Base-by-base conservation (phyloP, 495 filamentous ascomycete genomes). In the Echria macrotheca region DNA sequence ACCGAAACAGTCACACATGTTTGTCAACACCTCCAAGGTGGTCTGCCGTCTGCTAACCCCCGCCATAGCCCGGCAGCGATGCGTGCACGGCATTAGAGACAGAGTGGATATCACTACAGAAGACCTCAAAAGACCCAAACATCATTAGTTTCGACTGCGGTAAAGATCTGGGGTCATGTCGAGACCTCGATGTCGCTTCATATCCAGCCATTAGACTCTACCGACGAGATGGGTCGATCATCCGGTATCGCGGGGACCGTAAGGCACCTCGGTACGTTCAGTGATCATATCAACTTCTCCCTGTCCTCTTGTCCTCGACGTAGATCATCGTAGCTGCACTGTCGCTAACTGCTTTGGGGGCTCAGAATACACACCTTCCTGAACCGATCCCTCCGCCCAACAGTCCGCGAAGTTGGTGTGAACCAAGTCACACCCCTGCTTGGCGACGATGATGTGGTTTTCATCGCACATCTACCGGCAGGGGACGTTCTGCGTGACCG, bases 151-250 rank as follows among this genome's bases (percentile, higher is more conserved):
- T 67, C 18, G 64, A 69, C 49, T 69, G 66, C 41, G 49, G 43
- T 8, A 29, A 28, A 12, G 36, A 49, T 22, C 55, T 57, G 44
- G 11, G 4, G 9, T 41, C 54, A 9, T 53, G 65, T n/a, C 60
- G 56, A 31, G 41, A 47, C 47, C 41, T 60, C 25, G 50, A 59
- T 42, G 59, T 54, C 22, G 51, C 65, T 7, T 64, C 64, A 1
- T 65, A 67, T 50, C 66, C 66, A 10, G 53, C 66, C 19, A 55
- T 69, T n/a, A 47, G 60, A 25, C 39, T 69, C 12, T 67, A 65
- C 29, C 35, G 43, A 5, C 46, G 52, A 8, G 28, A 33, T 14
- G 47, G 52, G 2, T 26, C 38, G 12, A 24, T 55, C 24, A 42
- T 24, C 15, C 47, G 60, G 18, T 60, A 63, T 41, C 35, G 52